phyloP scores from a whole-genome alignment of 1,139 yeast genomes.

The Sugiyamaella novakii region DNA sequence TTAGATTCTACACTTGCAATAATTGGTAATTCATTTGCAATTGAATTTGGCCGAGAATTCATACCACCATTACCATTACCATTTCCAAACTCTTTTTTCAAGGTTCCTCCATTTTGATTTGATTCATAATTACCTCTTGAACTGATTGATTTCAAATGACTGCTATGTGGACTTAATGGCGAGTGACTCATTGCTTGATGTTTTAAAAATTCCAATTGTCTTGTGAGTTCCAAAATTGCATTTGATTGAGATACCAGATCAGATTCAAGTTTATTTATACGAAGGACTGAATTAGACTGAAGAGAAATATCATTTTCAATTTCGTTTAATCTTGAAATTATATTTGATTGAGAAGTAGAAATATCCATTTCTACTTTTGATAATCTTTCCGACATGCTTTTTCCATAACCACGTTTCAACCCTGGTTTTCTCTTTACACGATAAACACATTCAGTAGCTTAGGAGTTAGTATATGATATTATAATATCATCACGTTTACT shows the following conservation, averaged over 20 bases:
- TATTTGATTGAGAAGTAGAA: neutral
- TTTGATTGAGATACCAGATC: constrained; percentile 18
- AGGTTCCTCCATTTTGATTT: neutral
- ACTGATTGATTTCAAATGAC: neutral
- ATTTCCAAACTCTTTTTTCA: neutral
- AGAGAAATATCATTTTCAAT: neutral
- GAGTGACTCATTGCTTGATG: constrained; percentile 4
- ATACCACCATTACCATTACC: neutral
- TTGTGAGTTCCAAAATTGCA: constrained; percentile 12
- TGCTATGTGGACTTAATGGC: constrained; percentile 7
- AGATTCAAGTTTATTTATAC: constrained; percentile 18
- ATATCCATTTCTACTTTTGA: constrained; percentile 23
- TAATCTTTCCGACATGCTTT: constrained; percentile 27
- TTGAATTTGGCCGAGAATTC: neutral
- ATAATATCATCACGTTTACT: constrained; percentile 20
- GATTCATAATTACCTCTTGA: neutral
- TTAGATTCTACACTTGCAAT: neutral
- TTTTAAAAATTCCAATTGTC: constrained; percentile 21
- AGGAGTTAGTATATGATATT: too few relatives aligned
- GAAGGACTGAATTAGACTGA: neutral
- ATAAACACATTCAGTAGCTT: constrained; percentile 27
- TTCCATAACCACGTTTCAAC: constrained; percentile 31
- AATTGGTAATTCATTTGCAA: neutral
- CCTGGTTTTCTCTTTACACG: constrained; percentile 31
- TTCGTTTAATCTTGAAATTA: neutral